These are phyloP conservation scores for Aureobasidium zeae DNA, from an alignment of 2,329 filamentous ascomycete species.

Conservation along the genomic window DNA sequence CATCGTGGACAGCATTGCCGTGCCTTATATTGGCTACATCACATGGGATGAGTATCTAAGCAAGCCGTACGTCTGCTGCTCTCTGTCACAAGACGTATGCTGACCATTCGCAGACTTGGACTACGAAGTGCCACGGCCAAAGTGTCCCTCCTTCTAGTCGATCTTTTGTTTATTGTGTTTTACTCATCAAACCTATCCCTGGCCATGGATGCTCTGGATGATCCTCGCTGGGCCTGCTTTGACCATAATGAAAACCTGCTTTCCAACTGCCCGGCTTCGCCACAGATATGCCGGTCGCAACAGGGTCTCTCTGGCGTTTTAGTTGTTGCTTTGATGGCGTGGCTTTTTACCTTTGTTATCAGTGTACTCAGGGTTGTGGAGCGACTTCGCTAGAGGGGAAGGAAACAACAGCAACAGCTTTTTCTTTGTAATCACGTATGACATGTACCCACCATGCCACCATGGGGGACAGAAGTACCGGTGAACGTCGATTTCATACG, in stretches of 20 bases:
- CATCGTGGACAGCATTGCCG: slow-evolving; percentile 75
- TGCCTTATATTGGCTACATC: slow-evolving; percentile 87
- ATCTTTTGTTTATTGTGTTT: slow-evolving; percentile 95
- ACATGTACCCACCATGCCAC: too few species aligned
- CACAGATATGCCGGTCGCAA: slow-evolving; percentile 50
- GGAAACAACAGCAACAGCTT: neutral
- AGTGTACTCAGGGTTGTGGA: slow-evolving; percentile 44
- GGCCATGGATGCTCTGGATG: slow-evolving; percentile 72
- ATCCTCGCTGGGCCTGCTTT: slow-evolving; percentile 46
- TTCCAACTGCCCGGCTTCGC: slow-evolving; percentile 28
- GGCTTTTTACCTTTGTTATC: slow-evolving; percentile 81
- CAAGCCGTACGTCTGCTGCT: slow-evolving; percentile 49
- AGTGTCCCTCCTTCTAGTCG: slow-evolving; percentile 78
- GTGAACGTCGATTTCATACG: too few species aligned
- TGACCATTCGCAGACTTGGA: slow-evolving; percentile 49
- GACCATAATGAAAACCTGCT: slow-evolving; percentile 22
- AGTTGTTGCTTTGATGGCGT: slow-evolving; percentile 73
- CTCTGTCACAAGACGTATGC: slow-evolving; percentile 7
- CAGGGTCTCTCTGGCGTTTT: slow-evolving; percentile 69
- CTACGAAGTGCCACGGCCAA: slow-evolving; percentile 77
- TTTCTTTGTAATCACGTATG: slow-evolving; percentile 12
- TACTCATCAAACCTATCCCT: slow-evolving; percentile 87
- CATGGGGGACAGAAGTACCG: too few species aligned
- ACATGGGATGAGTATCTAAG: slow-evolving; percentile 95
- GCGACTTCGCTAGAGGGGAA: slow-evolving; percentile 22